Evolutionary conservation across 129 eudicot species (phyloP).

Genomic region (Flaveria sonorensis): DNA sequence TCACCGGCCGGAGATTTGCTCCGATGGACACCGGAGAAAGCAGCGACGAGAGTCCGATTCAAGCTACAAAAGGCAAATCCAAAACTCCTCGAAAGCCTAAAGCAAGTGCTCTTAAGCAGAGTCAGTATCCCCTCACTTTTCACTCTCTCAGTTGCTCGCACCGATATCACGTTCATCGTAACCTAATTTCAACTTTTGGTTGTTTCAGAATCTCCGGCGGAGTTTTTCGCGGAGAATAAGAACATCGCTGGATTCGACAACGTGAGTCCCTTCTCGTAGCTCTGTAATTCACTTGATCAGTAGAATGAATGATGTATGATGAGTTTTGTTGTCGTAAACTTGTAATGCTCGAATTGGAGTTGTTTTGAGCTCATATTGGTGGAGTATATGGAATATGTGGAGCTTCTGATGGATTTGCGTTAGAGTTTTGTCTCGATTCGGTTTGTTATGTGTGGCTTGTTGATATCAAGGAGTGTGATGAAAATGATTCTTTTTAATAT

Average conservation of each 20-base stretch:
- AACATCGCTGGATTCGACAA: slow-evolving; percentile 97
- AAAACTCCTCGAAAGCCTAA: slow-evolving; percentile 68
- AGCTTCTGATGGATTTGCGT: neutral
- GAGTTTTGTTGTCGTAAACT: neutral
- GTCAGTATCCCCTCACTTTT: slow-evolving; percentile 41
- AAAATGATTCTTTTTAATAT: too few species aligned
- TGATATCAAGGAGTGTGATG: too few species aligned
- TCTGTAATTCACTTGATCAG: neutral
- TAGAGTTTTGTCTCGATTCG: neutral
- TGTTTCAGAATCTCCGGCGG: slow-evolving; percentile 90
- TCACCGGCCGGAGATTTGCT: slow-evolving; percentile 2
- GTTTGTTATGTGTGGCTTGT: too few species aligned
- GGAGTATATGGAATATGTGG: neutral
- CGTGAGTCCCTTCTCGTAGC: slow-evolving; percentile 43
- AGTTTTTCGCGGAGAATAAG: slow-evolving; percentile 94
- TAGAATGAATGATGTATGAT: neutral
- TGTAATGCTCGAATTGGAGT: neutral
- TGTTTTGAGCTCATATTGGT: slow-evolving; percentile 2
- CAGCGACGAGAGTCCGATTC: slow-evolving; percentile 73
- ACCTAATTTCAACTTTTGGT: neutral
- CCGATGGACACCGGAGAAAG: slow-evolving; percentile 63
- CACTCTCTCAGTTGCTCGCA: neutral
- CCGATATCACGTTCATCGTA: neutral
- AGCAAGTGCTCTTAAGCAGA: slow-evolving; percentile 78
- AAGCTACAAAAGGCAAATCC: slow-evolving; percentile 62